These are phyloP conservation scores for Clonostachys sp. DNA, from an alignment of 2,329 filamentous ascomycete genomes.

Conservation along the genomic window DNA sequence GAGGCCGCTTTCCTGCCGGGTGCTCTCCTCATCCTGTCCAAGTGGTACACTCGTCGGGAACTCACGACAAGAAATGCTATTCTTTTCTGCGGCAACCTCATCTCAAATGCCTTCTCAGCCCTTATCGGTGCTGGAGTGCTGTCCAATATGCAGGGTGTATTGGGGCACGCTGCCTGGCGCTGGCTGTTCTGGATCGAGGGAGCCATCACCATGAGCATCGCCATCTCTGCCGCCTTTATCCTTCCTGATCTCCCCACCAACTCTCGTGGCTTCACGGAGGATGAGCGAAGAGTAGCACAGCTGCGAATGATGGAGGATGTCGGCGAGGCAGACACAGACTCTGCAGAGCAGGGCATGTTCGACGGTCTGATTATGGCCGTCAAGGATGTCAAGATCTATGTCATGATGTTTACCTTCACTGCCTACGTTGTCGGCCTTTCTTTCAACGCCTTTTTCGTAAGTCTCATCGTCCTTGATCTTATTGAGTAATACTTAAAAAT, in stretches of 20 bases:
- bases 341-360: conserved; percentile 39
- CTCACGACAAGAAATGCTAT: conserved; percentile 42
- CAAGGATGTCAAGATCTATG: conserved; percentile 57
- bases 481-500: neutral
- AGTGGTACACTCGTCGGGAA: conserved; percentile 25
- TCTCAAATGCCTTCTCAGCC: conserved; percentile 56
- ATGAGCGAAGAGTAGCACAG: conserved; percentile 52
- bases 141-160: conserved; percentile 50
- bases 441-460: conserved; percentile 54
- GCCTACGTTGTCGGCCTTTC: conserved; percentile 55
- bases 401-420: conserved; percentile 59
- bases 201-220: conserved; percentile 41
- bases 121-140: conserved; percentile 55
- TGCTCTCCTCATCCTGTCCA: conserved; percentile 25
- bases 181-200: conserved; percentile 61
- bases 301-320: conserved; percentile 53
- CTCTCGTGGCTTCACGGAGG: conserved; percentile 51
- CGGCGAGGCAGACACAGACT: conserved; percentile 49
- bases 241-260: conserved; percentile 52
- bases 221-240: conserved; percentile 39
- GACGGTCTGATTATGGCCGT: conserved; percentile 53
- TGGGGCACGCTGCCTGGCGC: conserved; percentile 52
- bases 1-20: conserved; percentile 34
- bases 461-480: conserved; percentile 5
- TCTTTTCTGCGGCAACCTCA: conserved; percentile 54